These are phyloP conservation scores for Aspergillus awamori DNA, from an alignment of 2,329 filamentous ascomycete genomes.

Conservation along the genomic window DNA sequence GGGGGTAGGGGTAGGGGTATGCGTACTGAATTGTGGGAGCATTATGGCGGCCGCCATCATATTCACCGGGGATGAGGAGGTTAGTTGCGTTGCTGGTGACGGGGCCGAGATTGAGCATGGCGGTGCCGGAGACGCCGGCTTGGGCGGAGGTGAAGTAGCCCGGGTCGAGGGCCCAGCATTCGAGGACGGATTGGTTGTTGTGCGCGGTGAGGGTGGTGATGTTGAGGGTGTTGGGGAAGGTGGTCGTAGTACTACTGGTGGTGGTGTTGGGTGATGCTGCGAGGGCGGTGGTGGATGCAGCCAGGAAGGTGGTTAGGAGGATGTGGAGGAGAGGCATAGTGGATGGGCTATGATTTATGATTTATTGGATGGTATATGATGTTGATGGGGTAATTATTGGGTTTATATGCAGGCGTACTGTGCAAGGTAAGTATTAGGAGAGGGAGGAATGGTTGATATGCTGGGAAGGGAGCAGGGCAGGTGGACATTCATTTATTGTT, in stretches of 20 bases:
- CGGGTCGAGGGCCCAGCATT: constrained; percentile 51
- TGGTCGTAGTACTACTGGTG: neutral
- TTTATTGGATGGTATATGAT: neutral
- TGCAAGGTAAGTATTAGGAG: too few relatives aligned
- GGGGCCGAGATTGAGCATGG: constrained; percentile 36
- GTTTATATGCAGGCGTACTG: too few relatives aligned
- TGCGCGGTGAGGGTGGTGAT: constrained; percentile 46
- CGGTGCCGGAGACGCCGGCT: constrained; percentile 39
- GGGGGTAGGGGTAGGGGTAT: neutral
- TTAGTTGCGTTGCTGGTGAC: constrained; percentile 39
- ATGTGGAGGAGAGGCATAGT: constrained; percentile 20
- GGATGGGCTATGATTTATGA: neutral
- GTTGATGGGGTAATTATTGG: neutral
- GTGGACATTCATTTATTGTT: too few relatives aligned
- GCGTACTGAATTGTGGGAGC: constrained; percentile 48
- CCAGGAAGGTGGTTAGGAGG: constrained; percentile 17
- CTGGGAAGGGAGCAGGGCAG: neutral
- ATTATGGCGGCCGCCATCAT: constrained; percentile 47
- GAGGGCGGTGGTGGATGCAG: constrained; percentile 14
- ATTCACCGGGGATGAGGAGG: constrained; percentile 40
- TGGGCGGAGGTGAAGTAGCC: constrained; percentile 38
- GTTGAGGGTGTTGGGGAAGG: constrained; percentile 38
- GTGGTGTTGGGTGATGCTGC: neutral
- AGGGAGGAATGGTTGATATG: neutral
- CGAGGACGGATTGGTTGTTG: constrained; percentile 45